These are phyloP conservation scores for Helicocarpus griseus DNA, from an alignment of 2,329 filamentous ascomycete genomes.

Conservation along the genomic window DNA sequence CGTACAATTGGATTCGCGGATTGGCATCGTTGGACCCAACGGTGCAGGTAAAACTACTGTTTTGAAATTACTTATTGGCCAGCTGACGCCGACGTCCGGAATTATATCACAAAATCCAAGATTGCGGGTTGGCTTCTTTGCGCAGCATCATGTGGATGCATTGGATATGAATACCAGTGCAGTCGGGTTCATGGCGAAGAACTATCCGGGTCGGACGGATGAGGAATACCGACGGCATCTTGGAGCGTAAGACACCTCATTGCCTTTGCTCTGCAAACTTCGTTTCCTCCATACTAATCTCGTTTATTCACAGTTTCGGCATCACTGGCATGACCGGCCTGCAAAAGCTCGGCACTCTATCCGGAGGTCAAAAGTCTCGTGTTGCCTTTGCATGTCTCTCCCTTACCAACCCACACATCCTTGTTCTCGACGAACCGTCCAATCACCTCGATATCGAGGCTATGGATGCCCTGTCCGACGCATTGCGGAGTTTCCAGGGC, in stretches of 20 bases:
- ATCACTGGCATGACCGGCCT: constrained; percentile 90
- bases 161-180: constrained; percentile 81
- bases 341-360: constrained; percentile 89
- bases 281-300: not conserved
- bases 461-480: constrained; percentile 87
- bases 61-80: constrained; percentile 91
- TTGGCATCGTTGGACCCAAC: constrained; percentile 98
- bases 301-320: constrained; percentile 39
- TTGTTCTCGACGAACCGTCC: constrained; percentile 95
- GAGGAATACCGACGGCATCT: constrained; percentile 95
- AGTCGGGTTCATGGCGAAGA: constrained; percentile 92
- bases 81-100: constrained; percentile 65
- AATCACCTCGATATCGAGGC: constrained; percentile 99
- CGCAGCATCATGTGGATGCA: constrained; percentile 95
- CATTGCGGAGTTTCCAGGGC: constrained; percentile 77
- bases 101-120: constrained; percentile 82
- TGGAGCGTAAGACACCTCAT: constrained; percentile 59
- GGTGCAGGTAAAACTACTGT: constrained; percentile 97
- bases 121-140: constrained; percentile 89
- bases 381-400: constrained; percentile 97
- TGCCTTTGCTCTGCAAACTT: not conserved
- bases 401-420: constrained; percentile 86
- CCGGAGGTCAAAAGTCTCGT: constrained; percentile 95
- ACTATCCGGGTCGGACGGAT: constrained; percentile 80
- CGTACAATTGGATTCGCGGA: constrained; percentile 94